phyloP scores from a whole-genome alignment of 805 yeast genomes.

The Lipomyces starkeyi region DNA sequence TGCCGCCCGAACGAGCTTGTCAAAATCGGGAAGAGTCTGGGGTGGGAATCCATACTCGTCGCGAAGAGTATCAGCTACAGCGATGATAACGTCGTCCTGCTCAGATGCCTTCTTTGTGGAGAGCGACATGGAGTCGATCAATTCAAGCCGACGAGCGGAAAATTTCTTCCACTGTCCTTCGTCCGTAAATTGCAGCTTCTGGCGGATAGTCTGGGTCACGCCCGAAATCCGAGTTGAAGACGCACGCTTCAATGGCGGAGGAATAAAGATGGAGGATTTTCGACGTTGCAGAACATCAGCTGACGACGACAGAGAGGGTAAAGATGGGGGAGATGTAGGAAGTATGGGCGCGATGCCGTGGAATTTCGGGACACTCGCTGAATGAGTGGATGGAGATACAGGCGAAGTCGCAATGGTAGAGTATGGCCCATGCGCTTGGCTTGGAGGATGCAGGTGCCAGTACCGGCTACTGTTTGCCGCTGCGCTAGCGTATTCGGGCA shows the following conservation, averaged over 20 bases:
- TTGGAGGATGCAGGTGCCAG: not conserved
- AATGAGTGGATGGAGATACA: not conserved
- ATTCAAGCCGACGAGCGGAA: slow-evolving; percentile 85
- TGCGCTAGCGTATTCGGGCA: not conserved
- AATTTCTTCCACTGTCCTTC: slow-evolving; percentile 87
- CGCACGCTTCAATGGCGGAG: slow-evolving; percentile 31
- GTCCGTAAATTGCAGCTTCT: slow-evolving; percentile 74
- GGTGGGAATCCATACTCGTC: slow-evolving; percentile 75
- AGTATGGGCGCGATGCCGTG: not conserved
- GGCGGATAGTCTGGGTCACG: slow-evolving; percentile 63
- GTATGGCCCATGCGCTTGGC: not conserved
- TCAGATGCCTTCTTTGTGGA: slow-evolving; percentile 84
- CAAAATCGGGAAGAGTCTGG: slow-evolving; percentile 72
- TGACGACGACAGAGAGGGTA: slow-evolving; percentile 14
- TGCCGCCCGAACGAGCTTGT: slow-evolving; percentile 88
- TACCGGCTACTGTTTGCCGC: not conserved
- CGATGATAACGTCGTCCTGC: slow-evolving; percentile 80
- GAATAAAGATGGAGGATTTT: slow-evolving; percentile 22
- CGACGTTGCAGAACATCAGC: slow-evolving; percentile 13
- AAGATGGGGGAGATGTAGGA: slow-evolving; percentile 10
- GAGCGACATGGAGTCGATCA: slow-evolving; percentile 75
- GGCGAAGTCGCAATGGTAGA: not conserved
- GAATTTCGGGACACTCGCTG: not conserved
- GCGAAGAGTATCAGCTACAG: slow-evolving; percentile 78
- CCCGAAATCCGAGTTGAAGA: slow-evolving; percentile 45